A percentile compares a stretch with the other conserved stretches of the same genome.
These are phyloP conservation scores for Cryptosporidium tyzzeri DNA, from an alignment of 169 alveolate species.

Conservation along the genomic window DNA sequence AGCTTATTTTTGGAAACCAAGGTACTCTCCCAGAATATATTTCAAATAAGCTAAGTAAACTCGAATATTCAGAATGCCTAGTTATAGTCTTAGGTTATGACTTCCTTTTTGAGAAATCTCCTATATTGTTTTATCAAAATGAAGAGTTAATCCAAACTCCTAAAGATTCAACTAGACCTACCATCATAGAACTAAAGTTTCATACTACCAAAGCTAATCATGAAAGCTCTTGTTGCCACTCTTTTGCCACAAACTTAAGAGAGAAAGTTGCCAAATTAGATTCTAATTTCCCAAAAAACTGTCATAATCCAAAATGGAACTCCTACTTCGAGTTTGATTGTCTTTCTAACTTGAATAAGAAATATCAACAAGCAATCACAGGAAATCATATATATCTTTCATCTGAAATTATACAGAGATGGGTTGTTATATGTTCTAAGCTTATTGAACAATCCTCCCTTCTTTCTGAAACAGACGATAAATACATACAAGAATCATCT, in stretches of 20 bases:
- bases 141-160: slow-evolving; percentile 42
- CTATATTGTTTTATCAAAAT: slow-evolving; percentile 4
- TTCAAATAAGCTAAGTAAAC: slow-evolving; percentile 31
- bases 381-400: slow-evolving; percentile 18
- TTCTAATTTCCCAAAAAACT: slow-evolving; percentile 42
- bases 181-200: slow-evolving; percentile 24
- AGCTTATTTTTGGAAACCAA: slow-evolving; percentile 45
- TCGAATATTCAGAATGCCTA: slow-evolving; percentile 31
- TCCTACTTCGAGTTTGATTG: slow-evolving; percentile 25
- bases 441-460: slow-evolving; percentile 39
- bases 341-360: slow-evolving; percentile 13
- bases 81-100: slow-evolving; percentile 38
- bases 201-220: slow-evolving; percentile 43
- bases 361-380: slow-evolving; percentile 22
- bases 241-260: slow-evolving; percentile 34
- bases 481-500: slow-evolving; percentile 2
- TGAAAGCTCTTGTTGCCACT: slow-evolving; percentile 52
- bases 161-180: slow-evolving; percentile 39
- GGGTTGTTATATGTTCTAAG: slow-evolving; percentile 45
- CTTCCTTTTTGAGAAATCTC: slow-evolving; percentile 18
- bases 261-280: slow-evolving; percentile 38
- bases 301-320: slow-evolving; percentile 68
- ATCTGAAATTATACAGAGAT: slow-evolving; percentile 43
- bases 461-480: slow-evolving; percentile 32
- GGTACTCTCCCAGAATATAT: slow-evolving; percentile 57